Evolutionary conservation across 257 asterid species (phyloP), one percentile per base, ranked within the genome.

Genomic region (Capsicum pubescens): DNA sequence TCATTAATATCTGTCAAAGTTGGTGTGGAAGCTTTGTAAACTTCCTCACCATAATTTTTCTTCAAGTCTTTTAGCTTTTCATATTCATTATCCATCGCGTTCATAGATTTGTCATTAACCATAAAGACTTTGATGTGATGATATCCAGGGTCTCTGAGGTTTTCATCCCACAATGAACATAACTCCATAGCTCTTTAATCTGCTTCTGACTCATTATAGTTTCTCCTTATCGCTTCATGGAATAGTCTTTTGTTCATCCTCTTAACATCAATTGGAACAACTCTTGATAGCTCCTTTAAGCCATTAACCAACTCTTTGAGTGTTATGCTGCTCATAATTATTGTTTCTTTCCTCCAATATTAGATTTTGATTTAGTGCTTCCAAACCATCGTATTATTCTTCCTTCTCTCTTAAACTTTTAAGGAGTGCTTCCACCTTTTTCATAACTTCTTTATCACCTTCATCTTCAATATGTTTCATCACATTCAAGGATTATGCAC

Each of bases 61-160:
- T 87, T 95, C 87, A 95, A 87, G 26, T 94, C 98, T 61, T 84
- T 90, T 85, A 95, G 91, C 85, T 88, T 94, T 80, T 92, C 97
- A 67, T 95, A 98, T 3, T 91, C 95, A 68, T 91, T 93, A 6
- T 87, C 83, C 55, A 94, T 86, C 87, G 90, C 92, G 9, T 85
- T 85, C 98, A 91, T 88, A 82, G 63, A 76, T 82, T 79, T 91
- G 64, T 96, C 98, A 63, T 90, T 68, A 79, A 90, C 72, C 71
- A 26, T 14, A 21, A 89, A 89, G 83, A 94, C 97, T 84, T 85
- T 91, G 42, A 91, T 82, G 82, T 98, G 99, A 88, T 95, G 98
- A 98, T 98, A 95, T 82, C 87, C 97, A 36, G 98, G 95, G 87
- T 95, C 95, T 85, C 94, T 89, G 42, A 95, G 99, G 91, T 95